phyloP scores from a whole-genome alignment of 177 flowering plant species.

The Telopea speciosissima region DNA sequence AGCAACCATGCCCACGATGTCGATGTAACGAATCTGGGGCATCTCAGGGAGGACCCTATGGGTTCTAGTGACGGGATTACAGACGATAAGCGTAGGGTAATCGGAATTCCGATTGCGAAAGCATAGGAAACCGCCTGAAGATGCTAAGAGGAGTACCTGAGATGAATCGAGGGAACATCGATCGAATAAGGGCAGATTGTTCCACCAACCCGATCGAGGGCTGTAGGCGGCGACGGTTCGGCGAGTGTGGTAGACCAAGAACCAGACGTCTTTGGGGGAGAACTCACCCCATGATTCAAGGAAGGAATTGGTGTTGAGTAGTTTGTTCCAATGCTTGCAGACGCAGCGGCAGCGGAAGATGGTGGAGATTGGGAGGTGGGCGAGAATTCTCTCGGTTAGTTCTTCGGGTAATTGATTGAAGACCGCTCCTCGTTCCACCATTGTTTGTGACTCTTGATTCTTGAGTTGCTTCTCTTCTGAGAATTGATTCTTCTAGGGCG shows the following conservation, averaged over 20 bases:
- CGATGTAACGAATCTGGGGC: conserved; percentile 21
- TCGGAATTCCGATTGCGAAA: conserved; percentile 22
- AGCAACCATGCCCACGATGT: conserved; percentile 26
- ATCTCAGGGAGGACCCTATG: conserved; percentile 19
- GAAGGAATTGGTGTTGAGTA: conserved; percentile 16
- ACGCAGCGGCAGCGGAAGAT: conserved; percentile 19
- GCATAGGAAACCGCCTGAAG: conserved; percentile 26
- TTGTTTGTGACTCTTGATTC: background rate
- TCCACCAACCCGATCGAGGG: conserved; percentile 19
- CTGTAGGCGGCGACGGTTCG: conserved; percentile 19
- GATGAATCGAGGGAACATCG: conserved; percentile 22
- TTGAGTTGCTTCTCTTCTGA: background rate
- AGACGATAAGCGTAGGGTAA: conserved; percentile 20
- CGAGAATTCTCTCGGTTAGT: conserved; percentile 20
- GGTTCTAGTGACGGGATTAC: conserved; percentile 24
- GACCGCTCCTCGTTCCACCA: conserved; percentile 10
- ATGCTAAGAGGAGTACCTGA: conserved; percentile 20
- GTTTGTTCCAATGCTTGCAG: conserved; percentile 18
- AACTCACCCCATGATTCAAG: conserved; percentile 11
- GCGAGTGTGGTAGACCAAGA: conserved; percentile 21
- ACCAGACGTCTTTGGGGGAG: conserved; percentile 13
- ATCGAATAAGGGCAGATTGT: conserved; percentile 20
- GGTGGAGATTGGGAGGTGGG: conserved; percentile 21
- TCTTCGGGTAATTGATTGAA: conserved; percentile 19
- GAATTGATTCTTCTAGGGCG: background rate